A percentile compares a stretch with the other conserved stretches of the same genome.
phyloP scores from a whole-genome alignment of 2,329 filamentous ascomycete species.

The Karstenula rhodostoma region DNA sequence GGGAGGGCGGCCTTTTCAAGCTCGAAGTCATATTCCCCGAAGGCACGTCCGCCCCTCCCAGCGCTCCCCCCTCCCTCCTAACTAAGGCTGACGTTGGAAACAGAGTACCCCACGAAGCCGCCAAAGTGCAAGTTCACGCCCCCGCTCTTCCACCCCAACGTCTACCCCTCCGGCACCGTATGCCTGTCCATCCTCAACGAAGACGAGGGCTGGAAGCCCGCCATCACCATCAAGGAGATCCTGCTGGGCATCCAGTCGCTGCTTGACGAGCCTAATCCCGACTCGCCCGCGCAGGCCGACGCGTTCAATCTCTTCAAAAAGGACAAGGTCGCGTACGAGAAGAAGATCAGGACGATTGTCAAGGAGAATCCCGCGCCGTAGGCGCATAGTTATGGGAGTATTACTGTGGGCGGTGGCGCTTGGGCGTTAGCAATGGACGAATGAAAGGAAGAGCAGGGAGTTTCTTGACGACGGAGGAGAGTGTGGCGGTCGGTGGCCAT shows the following conservation, averaged over 20 bases:
- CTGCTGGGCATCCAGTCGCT: conserved; percentile 95
- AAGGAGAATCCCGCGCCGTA: conserved; percentile 84
- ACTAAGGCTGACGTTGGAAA: not conserved
- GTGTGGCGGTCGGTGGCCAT: not conserved
- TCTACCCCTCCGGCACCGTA: conserved; percentile 97
- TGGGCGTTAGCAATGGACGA: not conserved
- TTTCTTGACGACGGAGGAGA: not conserved
- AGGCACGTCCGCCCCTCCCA: conserved; percentile 60
- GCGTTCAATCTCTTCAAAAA: conserved; percentile 98
- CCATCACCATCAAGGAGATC: conserved; percentile 98
- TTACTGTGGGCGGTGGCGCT: not conserved
- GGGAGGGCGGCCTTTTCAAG: conserved; percentile 98
- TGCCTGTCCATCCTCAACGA: conserved; percentile 98
- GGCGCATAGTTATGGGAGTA: not conserved
- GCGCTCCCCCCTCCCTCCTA: conserved; percentile 5
- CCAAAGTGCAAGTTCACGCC: conserved; percentile 99
- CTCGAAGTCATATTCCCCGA: conserved; percentile 92
- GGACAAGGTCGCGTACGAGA: conserved; percentile 86
- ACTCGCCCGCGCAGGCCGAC: conserved; percentile 95
- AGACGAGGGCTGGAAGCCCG: conserved; percentile 97
- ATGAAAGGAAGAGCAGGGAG: not conserved
- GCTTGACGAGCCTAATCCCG: conserved; percentile 94
- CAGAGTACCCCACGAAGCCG: conserved; percentile 98
- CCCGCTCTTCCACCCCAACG: conserved; percentile 96
- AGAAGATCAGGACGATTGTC: conserved; percentile 84